phyloP scores from a whole-genome alignment of 441 rosid genomes.

The Adansonia grandidieri region DNA sequence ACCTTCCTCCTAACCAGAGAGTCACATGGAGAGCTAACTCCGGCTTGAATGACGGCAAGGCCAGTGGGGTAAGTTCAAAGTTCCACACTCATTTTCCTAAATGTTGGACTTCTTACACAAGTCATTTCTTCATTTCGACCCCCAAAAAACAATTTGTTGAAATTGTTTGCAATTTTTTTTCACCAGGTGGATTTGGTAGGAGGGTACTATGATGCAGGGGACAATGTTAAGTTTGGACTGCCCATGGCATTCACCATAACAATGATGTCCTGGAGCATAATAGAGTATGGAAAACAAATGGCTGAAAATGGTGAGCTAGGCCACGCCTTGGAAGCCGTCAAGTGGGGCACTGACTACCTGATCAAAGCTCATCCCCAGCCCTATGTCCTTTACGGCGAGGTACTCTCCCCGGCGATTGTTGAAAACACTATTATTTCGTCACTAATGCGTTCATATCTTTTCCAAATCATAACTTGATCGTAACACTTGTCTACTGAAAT shows the following conservation, averaged over 20 bases:
- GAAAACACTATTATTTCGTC: not conserved
- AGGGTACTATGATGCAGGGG: constrained; percentile 56
- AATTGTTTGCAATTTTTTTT: not conserved
- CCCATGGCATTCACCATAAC: constrained; percentile 59
- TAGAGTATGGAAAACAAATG: constrained; percentile 46
- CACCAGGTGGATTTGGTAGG: constrained; percentile 55
- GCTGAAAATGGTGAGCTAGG: constrained; percentile 41
- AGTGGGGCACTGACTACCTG: constrained; percentile 54
- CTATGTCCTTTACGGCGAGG: constrained; percentile 49
- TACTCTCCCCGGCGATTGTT: not conserved
- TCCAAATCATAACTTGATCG: not conserved
- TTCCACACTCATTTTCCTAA: not conserved
- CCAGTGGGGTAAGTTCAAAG: constrained; percentile 77
- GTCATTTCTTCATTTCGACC: not conserved
- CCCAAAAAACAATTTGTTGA: not conserved
- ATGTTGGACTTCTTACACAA: not conserved
- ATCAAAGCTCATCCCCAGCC: constrained; percentile 50
- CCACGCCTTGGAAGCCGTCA: constrained; percentile 44
- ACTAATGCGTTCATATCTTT: not conserved
- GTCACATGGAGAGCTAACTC: constrained; percentile 92
- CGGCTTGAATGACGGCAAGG: constrained; percentile 87
- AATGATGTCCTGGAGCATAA: constrained; percentile 51
- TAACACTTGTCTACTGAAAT: not conserved
- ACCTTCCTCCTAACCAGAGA: constrained; percentile 82
- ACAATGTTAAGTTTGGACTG: constrained; percentile 52